Evolutionary conservation across 805 yeast genomes (phyloP).

Genomic region (Metschnikowia cerradonensis): DNA sequence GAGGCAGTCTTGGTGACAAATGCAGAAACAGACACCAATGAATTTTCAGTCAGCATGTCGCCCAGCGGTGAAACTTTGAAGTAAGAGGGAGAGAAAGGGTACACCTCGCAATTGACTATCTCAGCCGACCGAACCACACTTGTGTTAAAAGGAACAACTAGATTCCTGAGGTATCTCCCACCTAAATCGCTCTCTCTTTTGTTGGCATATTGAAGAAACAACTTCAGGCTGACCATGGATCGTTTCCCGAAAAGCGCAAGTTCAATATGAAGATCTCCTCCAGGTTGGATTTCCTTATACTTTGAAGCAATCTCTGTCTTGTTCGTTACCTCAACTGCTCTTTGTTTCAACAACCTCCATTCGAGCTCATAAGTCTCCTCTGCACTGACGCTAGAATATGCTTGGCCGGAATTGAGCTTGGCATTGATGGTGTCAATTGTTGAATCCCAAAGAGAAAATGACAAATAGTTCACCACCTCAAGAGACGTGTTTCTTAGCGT

Average conservation of each 20-base stretch:
- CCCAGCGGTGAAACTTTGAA: conserved; percentile 16
- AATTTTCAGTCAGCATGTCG: conserved; percentile 3
- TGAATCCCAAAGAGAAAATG: conserved; percentile 68
- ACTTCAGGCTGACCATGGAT: conserved; percentile 62
- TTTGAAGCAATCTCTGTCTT: conserved; percentile 36
- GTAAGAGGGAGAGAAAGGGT: conserved; percentile 46
- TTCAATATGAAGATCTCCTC: conserved; percentile 42
- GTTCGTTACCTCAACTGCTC: conserved; percentile 53
- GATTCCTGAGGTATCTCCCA: conserved; percentile 43
- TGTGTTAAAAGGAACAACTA: conserved; percentile 65
- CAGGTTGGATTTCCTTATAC: conserved; percentile 38
- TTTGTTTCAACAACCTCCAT: conserved; percentile 55
- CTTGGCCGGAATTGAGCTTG: conserved; percentile 39
- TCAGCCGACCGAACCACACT: conserved; percentile 74
- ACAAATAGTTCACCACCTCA: conserved; percentile 52
- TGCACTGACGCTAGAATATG: conserved; percentile 31
- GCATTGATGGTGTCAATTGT: conserved; percentile 60
- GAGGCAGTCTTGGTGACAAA: conserved; percentile 24
- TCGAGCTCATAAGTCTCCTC: conserved; percentile 74
- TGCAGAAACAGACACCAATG: conserved; percentile 27
- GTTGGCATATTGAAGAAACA: conserved; percentile 61
- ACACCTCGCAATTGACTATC: conserved; percentile 68
- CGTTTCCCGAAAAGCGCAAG: conserved; percentile 68
- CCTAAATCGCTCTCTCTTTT: conserved; percentile 19
- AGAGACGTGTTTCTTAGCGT: conserved; percentile 54